Conservation (phyloP, 129 eudicot species). For the Ambrosia artemisiifolia region DNA sequence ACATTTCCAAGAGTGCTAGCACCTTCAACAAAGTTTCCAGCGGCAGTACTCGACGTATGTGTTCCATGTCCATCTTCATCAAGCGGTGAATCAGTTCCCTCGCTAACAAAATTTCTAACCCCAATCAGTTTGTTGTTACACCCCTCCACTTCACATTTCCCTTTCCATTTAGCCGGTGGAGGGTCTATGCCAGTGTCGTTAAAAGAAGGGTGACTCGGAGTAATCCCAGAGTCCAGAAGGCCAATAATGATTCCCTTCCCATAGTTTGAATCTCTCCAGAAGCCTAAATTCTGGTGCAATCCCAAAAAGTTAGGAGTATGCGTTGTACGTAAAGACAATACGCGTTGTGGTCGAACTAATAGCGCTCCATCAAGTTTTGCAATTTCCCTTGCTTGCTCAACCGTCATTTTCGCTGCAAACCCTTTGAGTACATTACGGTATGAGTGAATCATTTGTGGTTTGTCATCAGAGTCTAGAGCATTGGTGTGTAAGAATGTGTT, state of each 20-base stretch:
- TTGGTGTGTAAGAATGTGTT: constrained; percentile 33
- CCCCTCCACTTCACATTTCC: constrained; percentile 32
- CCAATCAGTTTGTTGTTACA: constrained; percentile 39
- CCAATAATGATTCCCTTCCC: constrained; percentile 40
- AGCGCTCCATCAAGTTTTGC: constrained; percentile 37
- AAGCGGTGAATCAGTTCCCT: constrained; percentile 8
- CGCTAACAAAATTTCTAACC: constrained; percentile 15
- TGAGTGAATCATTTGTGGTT: constrained; percentile 19
- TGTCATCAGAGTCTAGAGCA: constrained; percentile 1
- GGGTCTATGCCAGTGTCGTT: constrained; percentile 31
- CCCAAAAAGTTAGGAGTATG: constrained; percentile 44
- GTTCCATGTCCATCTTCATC: constrained; percentile 47
- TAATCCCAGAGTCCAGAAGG: constrained; percentile 33
- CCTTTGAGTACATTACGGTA: constrained; percentile 38
- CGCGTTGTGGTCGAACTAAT: constrained; percentile 30
- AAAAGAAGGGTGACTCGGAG: constrained; percentile 38
- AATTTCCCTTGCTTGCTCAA: constrained; percentile 29
- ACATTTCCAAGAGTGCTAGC: constrained; percentile 42
- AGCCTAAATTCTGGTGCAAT: constrained; percentile 28
- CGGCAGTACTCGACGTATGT: constrained; percentile 46
- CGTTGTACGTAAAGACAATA: constrained; percentile 42
- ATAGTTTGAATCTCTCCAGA: constrained; percentile 38
- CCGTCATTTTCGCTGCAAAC: constrained; percentile 37
- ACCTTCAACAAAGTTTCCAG: constrained; percentile 45
- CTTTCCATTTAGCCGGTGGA: constrained; percentile 50